These are phyloP conservation scores for Chrysopogon serrulatus DNA, from an alignment of 176 grass and related monocot genomes.

Conservation along the genomic window DNA sequence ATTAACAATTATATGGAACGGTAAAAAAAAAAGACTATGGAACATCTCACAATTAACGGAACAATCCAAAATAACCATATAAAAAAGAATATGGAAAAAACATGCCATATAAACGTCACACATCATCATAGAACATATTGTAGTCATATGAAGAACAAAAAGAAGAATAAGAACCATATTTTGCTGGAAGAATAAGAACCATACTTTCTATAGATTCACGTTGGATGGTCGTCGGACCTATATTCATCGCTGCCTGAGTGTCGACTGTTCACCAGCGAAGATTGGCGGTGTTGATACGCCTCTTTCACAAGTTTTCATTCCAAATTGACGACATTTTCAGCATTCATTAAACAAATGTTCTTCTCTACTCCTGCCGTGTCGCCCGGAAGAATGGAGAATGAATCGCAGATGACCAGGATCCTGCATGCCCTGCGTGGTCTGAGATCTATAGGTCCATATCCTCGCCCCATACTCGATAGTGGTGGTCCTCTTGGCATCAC, in stretches of 20 bases:
- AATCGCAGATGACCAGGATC: not conserved
- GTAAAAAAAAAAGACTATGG: too few species aligned
- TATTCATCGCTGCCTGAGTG: too few species aligned
- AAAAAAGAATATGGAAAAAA: too few species aligned
- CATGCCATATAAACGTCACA: too few species aligned
- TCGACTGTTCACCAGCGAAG: too few species aligned
- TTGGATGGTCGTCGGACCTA: too few species aligned
- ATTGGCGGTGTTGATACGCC: too few species aligned
- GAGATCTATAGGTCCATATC: not conserved
- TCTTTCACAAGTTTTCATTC: not conserved
- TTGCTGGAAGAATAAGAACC: not conserved
- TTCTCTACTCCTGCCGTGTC: not conserved
- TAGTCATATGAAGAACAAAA: too few species aligned
- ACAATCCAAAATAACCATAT: too few species aligned
- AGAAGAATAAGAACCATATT: too few species aligned
- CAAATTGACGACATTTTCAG: not conserved
- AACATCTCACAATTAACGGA: too few species aligned
- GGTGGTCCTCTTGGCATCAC: not conserved
- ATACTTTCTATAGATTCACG: too few species aligned
- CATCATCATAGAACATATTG: not conserved
- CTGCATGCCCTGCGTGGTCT: not conserved
- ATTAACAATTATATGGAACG: not conserved
- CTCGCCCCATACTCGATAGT: not conserved
- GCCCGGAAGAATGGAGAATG: not conserved
- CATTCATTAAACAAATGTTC: not conserved